Base-by-base conservation (phyloP, 768 basidiomycete species). In the Boletus sp. region DNA sequence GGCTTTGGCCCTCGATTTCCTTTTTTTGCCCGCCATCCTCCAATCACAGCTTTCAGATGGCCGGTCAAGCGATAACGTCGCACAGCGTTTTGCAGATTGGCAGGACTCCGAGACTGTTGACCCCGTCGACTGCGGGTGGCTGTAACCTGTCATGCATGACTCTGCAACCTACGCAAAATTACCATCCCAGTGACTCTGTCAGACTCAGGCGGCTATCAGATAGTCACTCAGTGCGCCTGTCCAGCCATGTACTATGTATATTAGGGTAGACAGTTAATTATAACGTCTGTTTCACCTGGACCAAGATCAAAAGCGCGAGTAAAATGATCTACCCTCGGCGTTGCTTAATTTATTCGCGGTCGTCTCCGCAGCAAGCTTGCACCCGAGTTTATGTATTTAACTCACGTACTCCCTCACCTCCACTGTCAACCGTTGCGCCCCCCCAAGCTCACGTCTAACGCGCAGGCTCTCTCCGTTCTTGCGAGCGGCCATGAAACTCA, bases 401-500 rank as follows among this genome's bases (percentile, higher is more conserved):
- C 27, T 29, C 47, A 43, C 41, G 17, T 27, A 17, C 30, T 14
- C 29, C 4, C 41, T 23, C 21, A 14, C 40, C 23, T 23, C 43
- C 23, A 6, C 23, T 15, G 41, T 21, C 44, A 13, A 6, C 15
- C 25, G 41, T 21, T 29, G 43, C 27, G 29, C n/a, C 29, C n/a
- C 29, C 11, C 21, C 17, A 25, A 25, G 27, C 29, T 11, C 29
- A 44, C 43, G 10, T 29, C 42, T 6, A n/a, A 29, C 27, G 8
- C 42, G 15, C 29, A 43, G 8, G 27, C n/a, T 21, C 44, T 21
- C 7, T 7, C 29, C 19, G 8, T 4, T 6, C 37, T 19, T 13
- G 39, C n/a, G 19, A 19, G 25, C 38, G 17, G 25, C 21, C 51
- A 67, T 67, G 64, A 57, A 64, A 45, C 19, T 58, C 25, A 21